Evolutionary conservation across 2,329 filamentous ascomycete genomes (phyloP).

Genomic region (Botrytis pseudocinerea): DNA sequence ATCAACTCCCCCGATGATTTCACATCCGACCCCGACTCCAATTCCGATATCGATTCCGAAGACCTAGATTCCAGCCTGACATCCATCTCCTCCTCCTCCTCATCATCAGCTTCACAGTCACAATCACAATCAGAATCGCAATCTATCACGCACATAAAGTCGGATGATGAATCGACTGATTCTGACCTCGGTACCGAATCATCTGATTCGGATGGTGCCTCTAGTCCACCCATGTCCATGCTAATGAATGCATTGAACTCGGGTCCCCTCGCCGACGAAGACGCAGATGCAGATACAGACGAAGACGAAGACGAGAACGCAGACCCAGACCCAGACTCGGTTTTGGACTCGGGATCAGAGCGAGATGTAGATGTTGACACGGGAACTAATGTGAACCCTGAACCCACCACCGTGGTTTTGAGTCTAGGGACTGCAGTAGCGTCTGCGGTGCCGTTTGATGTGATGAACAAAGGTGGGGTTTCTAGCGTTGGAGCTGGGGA

Average conservation of each 20-base stretch:
- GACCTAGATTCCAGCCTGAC: not conserved
- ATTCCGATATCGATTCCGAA: not conserved
- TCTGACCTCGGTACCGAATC: not conserved
- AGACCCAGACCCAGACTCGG: not conserved
- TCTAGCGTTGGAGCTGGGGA: not conserved
- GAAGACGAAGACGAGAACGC: not conserved
- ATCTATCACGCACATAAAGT: not conserved
- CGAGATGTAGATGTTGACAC: not conserved
- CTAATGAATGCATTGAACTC: not conserved
- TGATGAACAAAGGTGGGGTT: not conserved
- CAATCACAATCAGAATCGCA: not conserved
- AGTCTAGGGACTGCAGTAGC: not conserved
- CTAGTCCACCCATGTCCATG: slow-evolving; percentile 1
- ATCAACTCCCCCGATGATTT: not conserved
- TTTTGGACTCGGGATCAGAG: not conserved
- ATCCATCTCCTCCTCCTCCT: not conserved
- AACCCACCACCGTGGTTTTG: not conserved
- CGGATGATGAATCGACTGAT: not conserved
- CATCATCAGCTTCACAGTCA: not conserved
- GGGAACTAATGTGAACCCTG: not conserved
- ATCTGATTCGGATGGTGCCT: not conserved
- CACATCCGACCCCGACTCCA: not conserved
- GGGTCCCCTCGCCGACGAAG: slow-evolving; percentile 1
- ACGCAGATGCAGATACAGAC: not conserved
- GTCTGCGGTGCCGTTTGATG: not conserved